Base-by-base conservation (phyloP, 2,329 filamentous ascomycete genomes). In the Botrytis byssoidea region DNA sequence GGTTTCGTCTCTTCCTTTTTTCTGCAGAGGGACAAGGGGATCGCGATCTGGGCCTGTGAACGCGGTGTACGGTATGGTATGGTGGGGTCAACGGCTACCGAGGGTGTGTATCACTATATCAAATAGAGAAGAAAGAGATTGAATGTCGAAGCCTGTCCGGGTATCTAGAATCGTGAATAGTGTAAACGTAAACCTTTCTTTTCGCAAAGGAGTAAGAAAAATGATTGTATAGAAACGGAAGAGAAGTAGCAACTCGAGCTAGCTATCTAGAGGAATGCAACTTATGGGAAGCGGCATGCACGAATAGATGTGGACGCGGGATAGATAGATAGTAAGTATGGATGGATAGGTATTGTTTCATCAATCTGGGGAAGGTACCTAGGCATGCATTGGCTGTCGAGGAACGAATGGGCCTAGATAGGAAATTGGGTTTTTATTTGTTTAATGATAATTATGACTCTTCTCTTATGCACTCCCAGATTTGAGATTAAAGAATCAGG, bases 331-430 rank as follows among this genome's bases (percentile, higher is more conserved):
- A 57, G 51, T 9, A 55, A 18, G n/a, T 55, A 55, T 16, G n/a
- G 25, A 55, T 29, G n/a, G 51, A 55, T 51, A n/a, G 25, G 51
- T 57, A 57, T 35, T 42, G 78, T 79, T 79, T 80, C 77, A 79
- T 74, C 68, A 78, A 77, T 79, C 77, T 73, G 77, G 78, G 79
- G 79, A 78, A 77, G 75, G 77, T 59, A 51, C 48, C 48, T 51
- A 74, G 70, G 75, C 75, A 75, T 74, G 51, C 74, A 79, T 73
- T 77, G 77, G 76, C 60, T 73, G 60, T 40, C 59, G 73, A 73
- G 66, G 32, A 70, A 70, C 48, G 29, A 48, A 59, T 25, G 37
- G 48, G 25, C 48, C 48, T 40, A 32, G 51, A 63, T 46, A 20
- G 57, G 57, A 32, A 55, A 44, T 70, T 32, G n/a, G 18, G 22